These are phyloP conservation scores for Thelonectria blattea DNA, from an alignment of 2,329 filamentous ascomycete species.

Conservation along the genomic window DNA sequence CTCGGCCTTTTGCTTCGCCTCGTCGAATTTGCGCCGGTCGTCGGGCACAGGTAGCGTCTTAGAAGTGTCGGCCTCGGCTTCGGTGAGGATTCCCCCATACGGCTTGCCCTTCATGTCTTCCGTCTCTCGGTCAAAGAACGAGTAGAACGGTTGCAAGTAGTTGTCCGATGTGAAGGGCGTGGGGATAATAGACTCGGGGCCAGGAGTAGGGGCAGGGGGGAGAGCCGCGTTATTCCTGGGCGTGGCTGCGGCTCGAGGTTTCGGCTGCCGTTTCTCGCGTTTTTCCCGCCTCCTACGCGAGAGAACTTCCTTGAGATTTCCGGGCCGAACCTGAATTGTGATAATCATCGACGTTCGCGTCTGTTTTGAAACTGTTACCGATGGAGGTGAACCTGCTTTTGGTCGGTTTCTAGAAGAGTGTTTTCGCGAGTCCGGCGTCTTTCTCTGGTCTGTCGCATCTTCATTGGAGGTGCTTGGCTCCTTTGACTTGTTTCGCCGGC, in stretches of 20 bases:
- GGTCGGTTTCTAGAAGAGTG: conserved; percentile 62
- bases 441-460: conserved; percentile 41
- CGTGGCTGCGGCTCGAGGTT: conserved; percentile 33
- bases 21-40: conserved; percentile 86
- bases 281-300: conserved; percentile 44
- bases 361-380: conserved; percentile 49
- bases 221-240: conserved; percentile 29
- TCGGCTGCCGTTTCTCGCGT: conserved; percentile 34
- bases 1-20: conserved; percentile 88
- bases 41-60: conserved; percentile 81
- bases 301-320: conserved; percentile 47
- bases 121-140: conserved; percentile 85
- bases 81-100: conserved; percentile 90
- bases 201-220: conserved; percentile 19
- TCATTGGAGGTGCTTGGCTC: conserved; percentile 47
- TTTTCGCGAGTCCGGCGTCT: conserved; percentile 38
- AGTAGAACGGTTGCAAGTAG: conserved; percentile 83
- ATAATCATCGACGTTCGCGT: conserved; percentile 45
- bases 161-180: conserved; percentile 62
- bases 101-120: conserved; percentile 92
- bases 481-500: conserved; percentile 56
- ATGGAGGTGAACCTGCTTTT: conserved; percentile 51
- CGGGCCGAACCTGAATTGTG: conserved; percentile 46
- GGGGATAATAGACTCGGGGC: conserved; percentile 48
- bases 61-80: conserved; percentile 88